phyloP scores from a whole-genome alignment of 2,329 filamentous ascomycete species.

The Penicillium polonicum region DNA sequence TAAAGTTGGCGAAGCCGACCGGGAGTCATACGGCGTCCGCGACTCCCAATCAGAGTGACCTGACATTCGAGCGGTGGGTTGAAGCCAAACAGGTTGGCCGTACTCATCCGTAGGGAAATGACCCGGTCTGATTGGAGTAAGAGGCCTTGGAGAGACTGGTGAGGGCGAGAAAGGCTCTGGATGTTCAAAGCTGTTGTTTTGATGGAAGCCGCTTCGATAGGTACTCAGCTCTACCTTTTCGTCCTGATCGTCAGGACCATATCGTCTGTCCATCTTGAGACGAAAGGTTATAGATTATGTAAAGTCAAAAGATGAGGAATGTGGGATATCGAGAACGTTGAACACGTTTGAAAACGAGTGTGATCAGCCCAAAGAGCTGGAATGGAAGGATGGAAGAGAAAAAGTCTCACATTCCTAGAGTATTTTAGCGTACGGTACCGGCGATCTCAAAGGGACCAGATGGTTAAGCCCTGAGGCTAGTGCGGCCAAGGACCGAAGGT shows the following conservation, averaged over 20 bases:
- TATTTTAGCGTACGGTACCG: not conserved
- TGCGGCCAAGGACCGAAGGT: not conserved
- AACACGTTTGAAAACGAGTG: constrained; percentile 18
- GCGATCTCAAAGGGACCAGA: not conserved
- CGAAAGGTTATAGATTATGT: not conserved
- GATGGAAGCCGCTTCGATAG: constrained; percentile 14
- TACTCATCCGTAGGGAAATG: constrained; percentile 25
- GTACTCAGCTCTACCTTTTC: constrained; percentile 30
- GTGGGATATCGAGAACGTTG: constrained; percentile 4
- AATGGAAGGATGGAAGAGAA: constrained; percentile 6
- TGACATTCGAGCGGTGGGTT: constrained; percentile 20
- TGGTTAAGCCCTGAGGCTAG: constrained; percentile 1
- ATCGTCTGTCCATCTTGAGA: constrained; percentile 16
- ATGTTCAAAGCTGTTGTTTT: constrained; percentile 19
- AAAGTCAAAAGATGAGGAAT: not conserved
- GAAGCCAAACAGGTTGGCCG: constrained; percentile 22
- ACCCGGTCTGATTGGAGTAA: constrained; percentile 26
- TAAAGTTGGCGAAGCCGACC: constrained; percentile 32
- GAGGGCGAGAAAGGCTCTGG: constrained; percentile 14
- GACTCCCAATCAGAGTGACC: constrained; percentile 19
- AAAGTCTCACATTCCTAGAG: not conserved
- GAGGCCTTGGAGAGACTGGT: constrained; percentile 18
- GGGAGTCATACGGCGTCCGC: constrained; percentile 26
- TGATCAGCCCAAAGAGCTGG: constrained; percentile 11
- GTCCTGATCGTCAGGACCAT: constrained; percentile 24